phyloP scores from a whole-genome alignment of 225 moss, liverwort and hornwort genomes.

The Physcomitrellopsis africana region DNA sequence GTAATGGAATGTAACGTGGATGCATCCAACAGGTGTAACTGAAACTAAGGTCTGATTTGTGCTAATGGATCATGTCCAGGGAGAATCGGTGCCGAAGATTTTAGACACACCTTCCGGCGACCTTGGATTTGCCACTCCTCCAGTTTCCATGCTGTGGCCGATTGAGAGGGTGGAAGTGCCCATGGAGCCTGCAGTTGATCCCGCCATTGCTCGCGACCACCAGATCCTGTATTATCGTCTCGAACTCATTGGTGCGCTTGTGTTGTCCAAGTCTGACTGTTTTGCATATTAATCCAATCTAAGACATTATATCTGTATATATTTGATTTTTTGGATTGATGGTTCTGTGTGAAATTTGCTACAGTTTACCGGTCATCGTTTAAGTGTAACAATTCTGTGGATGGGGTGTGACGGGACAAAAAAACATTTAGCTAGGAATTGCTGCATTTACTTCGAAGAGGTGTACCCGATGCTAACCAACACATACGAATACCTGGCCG shows the following conservation, averaged over 20 bases:
- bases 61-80: neutral
- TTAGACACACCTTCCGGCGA: neutral
- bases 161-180: constrained; percentile 53
- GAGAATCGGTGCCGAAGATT: neutral
- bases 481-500: constrained; percentile 47
- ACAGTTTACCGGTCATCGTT: no score
- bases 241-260: constrained; percentile 68
- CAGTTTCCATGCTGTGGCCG: constrained; percentile 31
- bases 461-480: constrained; percentile 68
- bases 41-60: no score
- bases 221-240: constrained; percentile 73
- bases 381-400: neutral
- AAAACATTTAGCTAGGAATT: constrained; percentile 67
- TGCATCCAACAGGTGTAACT: neutral
- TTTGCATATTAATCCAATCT: no score
- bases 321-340: no score
- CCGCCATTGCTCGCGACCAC: constrained; percentile 77
- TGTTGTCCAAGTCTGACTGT: no score
- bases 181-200: constrained; percentile 43
- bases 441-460: constrained; percentile 72
- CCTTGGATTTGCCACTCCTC: neutral
- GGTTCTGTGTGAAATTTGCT: neutral
- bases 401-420: neutral
- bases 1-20: no score
- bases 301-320: no score